phyloP scores from a whole-genome alignment of 352 stramenopile species.

The Paralagenidium karlingii region DNA sequence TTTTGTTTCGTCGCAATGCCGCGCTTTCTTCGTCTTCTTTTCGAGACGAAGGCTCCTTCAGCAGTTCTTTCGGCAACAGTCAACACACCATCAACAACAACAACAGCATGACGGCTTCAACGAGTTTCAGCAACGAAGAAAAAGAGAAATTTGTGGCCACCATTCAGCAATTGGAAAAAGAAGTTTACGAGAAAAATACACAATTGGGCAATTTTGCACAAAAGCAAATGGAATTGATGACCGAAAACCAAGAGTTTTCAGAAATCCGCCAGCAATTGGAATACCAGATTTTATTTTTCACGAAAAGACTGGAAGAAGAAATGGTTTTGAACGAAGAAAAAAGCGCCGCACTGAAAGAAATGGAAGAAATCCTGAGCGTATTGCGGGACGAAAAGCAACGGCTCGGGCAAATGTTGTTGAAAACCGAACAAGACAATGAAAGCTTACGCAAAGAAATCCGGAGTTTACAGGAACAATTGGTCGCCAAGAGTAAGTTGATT shows the following conservation, averaged over 20 bases:
- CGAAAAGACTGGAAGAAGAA: slow-evolving; percentile 48
- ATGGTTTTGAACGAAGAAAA: slow-evolving; percentile 47
- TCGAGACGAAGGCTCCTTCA: slow-evolving; percentile 4
- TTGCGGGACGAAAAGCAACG: slow-evolving; percentile 44
- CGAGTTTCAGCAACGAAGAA: slow-evolving; percentile 2
- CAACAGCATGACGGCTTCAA: slow-evolving; percentile 3
- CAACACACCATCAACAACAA: slow-evolving; percentile 2
- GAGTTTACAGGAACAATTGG: slow-evolving; percentile 37
- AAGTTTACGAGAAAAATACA: slow-evolving; percentile 55
- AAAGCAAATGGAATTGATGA: slow-evolving; percentile 49
- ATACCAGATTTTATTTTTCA: slow-evolving; percentile 32
- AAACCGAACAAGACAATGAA: slow-evolving; percentile 26
- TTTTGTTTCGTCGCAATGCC: slow-evolving; percentile 31
- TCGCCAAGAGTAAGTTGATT: slow-evolving; percentile 44
- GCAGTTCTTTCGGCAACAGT: slow-evolving; percentile 9
- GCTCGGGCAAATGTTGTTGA: slow-evolving; percentile 33
- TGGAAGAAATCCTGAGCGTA: slow-evolving; percentile 31
- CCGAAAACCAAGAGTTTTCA: slow-evolving; percentile 59
- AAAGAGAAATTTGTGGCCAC: slow-evolving; percentile 21
- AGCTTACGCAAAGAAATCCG: slow-evolving; percentile 21
- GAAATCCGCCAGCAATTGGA: slow-evolving; percentile 50
- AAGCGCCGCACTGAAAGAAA: slow-evolving; percentile 46
- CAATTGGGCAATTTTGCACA: slow-evolving; percentile 32
- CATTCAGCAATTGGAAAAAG: slow-evolving; percentile 56
- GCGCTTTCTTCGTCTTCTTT: slow-evolving; percentile 4